phyloP scores from a whole-genome alignment of 345 rosid species.

The Euclidium syriacum region DNA sequence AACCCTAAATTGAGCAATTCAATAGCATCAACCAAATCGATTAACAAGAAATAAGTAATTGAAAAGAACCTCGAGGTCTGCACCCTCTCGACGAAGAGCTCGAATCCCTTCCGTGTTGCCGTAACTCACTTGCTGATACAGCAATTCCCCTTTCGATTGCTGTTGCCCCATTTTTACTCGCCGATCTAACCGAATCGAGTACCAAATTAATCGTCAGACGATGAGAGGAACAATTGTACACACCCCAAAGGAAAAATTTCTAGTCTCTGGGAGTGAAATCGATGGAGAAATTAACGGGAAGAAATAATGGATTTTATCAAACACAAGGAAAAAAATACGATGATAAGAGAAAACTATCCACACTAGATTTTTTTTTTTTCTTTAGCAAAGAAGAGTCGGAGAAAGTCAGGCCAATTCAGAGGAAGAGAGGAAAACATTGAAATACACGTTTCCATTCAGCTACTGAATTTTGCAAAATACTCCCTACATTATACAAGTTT shows the following conservation, averaged over 20 bases:
- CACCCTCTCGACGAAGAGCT: constrained; percentile 70
- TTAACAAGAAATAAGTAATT: neutral
- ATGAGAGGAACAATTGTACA: neutral
- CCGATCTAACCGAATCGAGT: neutral
- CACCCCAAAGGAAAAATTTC: neutral
- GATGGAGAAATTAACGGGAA: constrained; percentile 4
- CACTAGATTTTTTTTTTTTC: neutral
- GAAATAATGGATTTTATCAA: no score
- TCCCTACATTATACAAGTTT: neutral
- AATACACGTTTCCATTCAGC: neutral
- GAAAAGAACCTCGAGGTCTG: constrained; percentile 71
- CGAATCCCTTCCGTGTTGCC: constrained; percentile 81
- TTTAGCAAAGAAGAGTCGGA: constrained; percentile 11
- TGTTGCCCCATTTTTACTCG: constrained; percentile 68
- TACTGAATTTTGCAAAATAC: neutral
- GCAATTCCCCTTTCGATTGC: constrained; percentile 87
- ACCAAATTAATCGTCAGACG: neutral
- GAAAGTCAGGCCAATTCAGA: neutral
- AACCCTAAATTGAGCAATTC: constrained; percentile 10
- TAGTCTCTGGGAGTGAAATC: neutral
- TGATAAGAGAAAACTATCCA: neutral
- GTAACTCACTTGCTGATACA: constrained; percentile 70
- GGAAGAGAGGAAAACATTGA: neutral
- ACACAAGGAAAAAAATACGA: neutral
- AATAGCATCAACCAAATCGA: neutral